Evolutionary conservation across 2,329 filamentous ascomycete species (phyloP), one percentile per base, ranked within the genome.

Genomic region (Colletotrichum kahawae): DNA sequence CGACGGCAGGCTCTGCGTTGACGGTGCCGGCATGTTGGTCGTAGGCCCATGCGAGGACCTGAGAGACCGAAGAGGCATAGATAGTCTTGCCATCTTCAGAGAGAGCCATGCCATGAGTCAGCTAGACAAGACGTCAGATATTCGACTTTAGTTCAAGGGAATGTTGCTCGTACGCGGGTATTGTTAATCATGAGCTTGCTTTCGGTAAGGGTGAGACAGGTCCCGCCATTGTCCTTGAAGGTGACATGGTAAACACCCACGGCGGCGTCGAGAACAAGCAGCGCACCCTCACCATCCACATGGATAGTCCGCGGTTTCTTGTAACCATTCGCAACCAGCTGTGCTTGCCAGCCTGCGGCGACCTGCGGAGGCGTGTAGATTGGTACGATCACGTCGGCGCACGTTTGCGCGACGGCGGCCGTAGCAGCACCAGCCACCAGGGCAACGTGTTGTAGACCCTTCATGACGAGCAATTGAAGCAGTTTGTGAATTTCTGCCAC

Each of bases 41-140:
- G 81, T 95, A 95, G 33, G 86, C 81, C 91, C 92, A 95, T 3
- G 90, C 85, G 79, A 88, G 93, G 38, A 94, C 92, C n/a, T 87
- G 85, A 63, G 89, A 86, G 7, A 87, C 80, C 3, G 88, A 89
- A 0, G 93, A 94, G 18, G 88, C 89, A 78, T 90, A 92, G 68
- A 92, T 80, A 3, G 87, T 90, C 54, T 83, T 86, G 68, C 89
- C 88, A 80, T 92, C 88, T 5, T 82, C 80, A 1, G 88, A 90
- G 24, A 92, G 79, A 33, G 90, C 87, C 66, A 92, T 84, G 51
- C 89, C 89, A 77, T 92, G 90, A 78, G 90, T 91, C 21, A 92
- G 83, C 87, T 90, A 68, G 6, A 4, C 10, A 21, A 1, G 10
- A 8, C 6, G 66, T 77, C 64, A 77, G 71, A 34, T 6, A 33